A percentile compares a stretch with the other conserved stretches of the same genome.
phyloP scores from a whole-genome alignment of 2,329 filamentous ascomycete species.

The Xylaria digitata region DNA sequence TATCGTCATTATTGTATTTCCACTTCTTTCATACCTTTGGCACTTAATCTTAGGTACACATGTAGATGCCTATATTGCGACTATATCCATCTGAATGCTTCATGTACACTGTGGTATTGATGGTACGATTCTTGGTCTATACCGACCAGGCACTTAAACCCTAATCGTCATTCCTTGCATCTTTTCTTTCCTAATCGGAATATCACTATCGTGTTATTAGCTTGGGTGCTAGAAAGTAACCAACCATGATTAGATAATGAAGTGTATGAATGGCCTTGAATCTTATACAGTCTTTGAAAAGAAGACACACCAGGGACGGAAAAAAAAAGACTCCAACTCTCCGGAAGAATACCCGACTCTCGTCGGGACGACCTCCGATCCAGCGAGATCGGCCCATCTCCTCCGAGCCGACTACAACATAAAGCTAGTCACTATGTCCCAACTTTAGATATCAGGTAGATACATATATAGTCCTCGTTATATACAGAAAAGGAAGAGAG shows the following conservation, averaged over 20 bases:
- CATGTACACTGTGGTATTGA: too few relatives aligned
- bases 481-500: background rate
- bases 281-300: too few relatives aligned
- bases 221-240: background rate
- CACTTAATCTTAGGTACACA: too few relatives aligned
- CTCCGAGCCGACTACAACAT: slow-evolving; percentile 39
- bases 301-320: background rate
- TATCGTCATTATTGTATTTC: too few relatives aligned
- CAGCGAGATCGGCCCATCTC: slow-evolving; percentile 42
- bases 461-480: background rate
- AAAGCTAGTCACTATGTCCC: background rate
- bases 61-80: too few relatives aligned
- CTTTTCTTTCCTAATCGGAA: too few relatives aligned
- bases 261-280: background rate
- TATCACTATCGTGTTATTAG: background rate
- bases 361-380: slow-evolving; percentile 29
- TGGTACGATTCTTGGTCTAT: too few relatives aligned
- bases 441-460: background rate
- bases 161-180: too few relatives aligned
- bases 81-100: too few relatives aligned
- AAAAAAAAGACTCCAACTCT: background rate
- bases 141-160: too few relatives aligned
- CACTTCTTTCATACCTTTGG: too few relatives aligned
- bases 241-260: background rate
- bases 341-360: slow-evolving; percentile 18